Conservation (phyloP, 2,329 filamentous ascomycete genomes). For the Phaeosphaeria sp. region DNA sequence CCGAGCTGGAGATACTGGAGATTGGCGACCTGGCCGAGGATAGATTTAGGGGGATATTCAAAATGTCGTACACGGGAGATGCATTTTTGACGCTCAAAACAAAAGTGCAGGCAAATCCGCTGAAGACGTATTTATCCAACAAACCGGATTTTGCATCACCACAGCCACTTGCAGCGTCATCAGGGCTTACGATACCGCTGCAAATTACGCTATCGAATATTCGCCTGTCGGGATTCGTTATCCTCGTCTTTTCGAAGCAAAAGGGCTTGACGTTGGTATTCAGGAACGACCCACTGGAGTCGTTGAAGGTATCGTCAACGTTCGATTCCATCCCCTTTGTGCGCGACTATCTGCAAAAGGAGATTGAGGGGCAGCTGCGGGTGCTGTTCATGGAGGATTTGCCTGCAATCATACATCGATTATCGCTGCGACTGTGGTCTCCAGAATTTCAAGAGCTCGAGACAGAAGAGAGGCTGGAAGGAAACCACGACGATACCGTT, state of each 20-base stretch:
- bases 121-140: conserved; percentile 93
- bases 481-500: conserved; percentile 60
- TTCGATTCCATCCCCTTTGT: conserved; percentile 99
- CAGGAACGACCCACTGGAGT: conserved; percentile 96
- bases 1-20: conserved; percentile 94
- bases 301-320: conserved; percentile 96
- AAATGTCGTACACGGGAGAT: conserved; percentile 97
- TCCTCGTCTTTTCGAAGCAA: conserved; percentile 95
- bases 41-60: conserved; percentile 96
- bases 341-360: conserved; percentile 92
- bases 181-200: conserved; percentile 93
- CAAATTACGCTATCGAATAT: conserved; percentile 97
- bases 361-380: conserved; percentile 91
- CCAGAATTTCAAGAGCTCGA: conserved; percentile 80
- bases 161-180: conserved; percentile 86
- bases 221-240: conserved; percentile 94
- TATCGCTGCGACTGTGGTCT: conserved; percentile 88
- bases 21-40: conserved; percentile 98
- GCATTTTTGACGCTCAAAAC: conserved; percentile 95
- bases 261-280: conserved; percentile 97
- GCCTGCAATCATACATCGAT: conserved; percentile 91
- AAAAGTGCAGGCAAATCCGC: conserved; percentile 93
- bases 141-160: conserved; percentile 93
- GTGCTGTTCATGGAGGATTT: conserved; percentile 98
- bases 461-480: conserved; percentile 58